phyloP scores from a whole-genome alignment of 192 early-diverging fungal genomes.

The Obelidium mucronatum region DNA sequence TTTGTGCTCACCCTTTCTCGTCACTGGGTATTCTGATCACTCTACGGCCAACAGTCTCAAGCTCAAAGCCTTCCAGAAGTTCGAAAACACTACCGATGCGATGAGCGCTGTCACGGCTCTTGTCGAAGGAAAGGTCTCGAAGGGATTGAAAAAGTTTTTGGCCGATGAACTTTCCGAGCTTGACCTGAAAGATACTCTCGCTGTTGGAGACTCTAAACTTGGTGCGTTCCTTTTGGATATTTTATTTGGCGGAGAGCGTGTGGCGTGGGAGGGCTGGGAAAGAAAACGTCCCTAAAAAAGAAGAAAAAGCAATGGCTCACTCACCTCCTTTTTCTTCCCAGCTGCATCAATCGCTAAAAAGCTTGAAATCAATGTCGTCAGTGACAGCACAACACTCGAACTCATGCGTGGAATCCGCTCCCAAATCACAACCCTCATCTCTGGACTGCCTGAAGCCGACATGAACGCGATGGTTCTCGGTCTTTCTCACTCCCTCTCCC shows the following conservation, averaged over 20 bases:
- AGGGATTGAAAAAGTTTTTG: conserved; percentile 95
- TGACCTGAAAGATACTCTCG: conserved; percentile 90
- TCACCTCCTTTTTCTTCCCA: too few relatives aligned
- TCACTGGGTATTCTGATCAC: neutral
- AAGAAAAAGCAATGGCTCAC: neutral
- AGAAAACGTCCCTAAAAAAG: neutral
- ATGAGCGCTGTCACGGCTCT: conserved; percentile 94
- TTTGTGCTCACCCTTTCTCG: neutral
- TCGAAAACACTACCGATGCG: conserved; percentile 98
- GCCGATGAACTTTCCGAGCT: conserved; percentile 81
- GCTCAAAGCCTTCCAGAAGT: conserved; percentile 95
- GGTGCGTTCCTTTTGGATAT: conserved; percentile 70
- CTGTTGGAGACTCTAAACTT: conserved; percentile 94
- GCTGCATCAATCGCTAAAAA: conserved; percentile 79
- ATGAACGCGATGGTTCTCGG: conserved; percentile 96
- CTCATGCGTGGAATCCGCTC: conserved; percentile 95
- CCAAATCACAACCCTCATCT: conserved; percentile 91
- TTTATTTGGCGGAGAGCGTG: too few relatives aligned
- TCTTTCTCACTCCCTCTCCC: conserved; percentile 98
- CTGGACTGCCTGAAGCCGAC: conserved; percentile 85
- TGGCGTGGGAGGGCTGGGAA: too few relatives aligned
- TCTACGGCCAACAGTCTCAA: conserved; percentile 65
- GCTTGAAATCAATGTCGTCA: conserved; percentile 82
- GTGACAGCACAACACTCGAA: conserved; percentile 85
- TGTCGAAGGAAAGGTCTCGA: conserved; percentile 95